Evolutionary conservation across 345 rosid genomes (phyloP), one percentile per base, ranked within the genome.

Genomic region (Arabidopsis arenosa): DNA sequence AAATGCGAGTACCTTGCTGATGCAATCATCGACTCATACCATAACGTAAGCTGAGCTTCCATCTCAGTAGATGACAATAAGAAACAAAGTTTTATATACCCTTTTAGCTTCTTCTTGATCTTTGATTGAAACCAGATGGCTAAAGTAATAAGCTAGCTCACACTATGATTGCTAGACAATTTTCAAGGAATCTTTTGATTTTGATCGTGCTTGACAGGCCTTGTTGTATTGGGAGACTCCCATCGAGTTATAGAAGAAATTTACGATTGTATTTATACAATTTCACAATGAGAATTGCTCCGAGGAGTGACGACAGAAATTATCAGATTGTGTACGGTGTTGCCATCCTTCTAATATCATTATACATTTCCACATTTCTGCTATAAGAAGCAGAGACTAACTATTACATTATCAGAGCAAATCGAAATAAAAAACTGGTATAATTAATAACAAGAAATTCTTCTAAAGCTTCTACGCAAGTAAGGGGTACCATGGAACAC

Each of bases 1-100:
- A 95, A 95, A 82, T 95, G 97, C 40, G 93, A 95, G 63, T 87
- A 90, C 79, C 97, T 92, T 53, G 97, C 97, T 0, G 97, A 92
- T 75, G 97, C 97, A 9, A 89, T 95, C 55, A 70, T 89, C 0
- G 97, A 95, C 79, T 92, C 97, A 1, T 92, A 75, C 78, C 92
- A 92, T 36, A 36, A 36, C 39, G 39, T 36, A 36, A 85, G 87
- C 77, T 90, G 73, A 94, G 56, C 4, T 3, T 28, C 32, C 32
- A 28, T 28, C 32, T 28, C 32, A 30, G 49, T 64, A 26, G 13
- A 55, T 45, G 59, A 55, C 54, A 70, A 48, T 37, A 56, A 39
- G 21, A 32, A 77, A 18, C 53, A 54, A 23, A 23, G 36, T 37
- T 21, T n/a, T 18, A 49, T 58, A 45, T 13, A 68, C 45, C 55